Base-by-base conservation (phyloP, 2,329 filamentous ascomycete genomes). In the Chaetoscypha palmicola region DNA sequence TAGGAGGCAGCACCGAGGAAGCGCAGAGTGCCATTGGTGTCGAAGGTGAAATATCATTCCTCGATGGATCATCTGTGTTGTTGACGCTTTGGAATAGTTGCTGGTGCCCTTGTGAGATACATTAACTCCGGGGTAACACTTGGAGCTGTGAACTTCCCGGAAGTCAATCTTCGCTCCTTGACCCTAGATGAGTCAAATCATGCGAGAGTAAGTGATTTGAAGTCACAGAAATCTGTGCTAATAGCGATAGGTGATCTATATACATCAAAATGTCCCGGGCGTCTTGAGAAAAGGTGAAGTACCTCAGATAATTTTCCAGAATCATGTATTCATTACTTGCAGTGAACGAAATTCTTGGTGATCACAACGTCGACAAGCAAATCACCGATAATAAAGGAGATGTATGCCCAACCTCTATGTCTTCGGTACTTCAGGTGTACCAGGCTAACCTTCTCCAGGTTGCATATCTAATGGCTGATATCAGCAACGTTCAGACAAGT, bases 311-410 rank as follows among this genome's bases (percentile, higher is more conserved):
- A n/a, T 9, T 2, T 14, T 12, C 14, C 23, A 10, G 19, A 2
- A 21, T 22, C 20, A 31, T 36, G 38, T 43, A 45, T 49, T 60
- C 48, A 60, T 37, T 23, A 43, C n/a, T n/a, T n/a, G n/a, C 51
- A 82, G 92, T 98, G 54, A 98, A 98, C 72, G 86, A 92, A 60
- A 88, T 97, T 50, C 76, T 98, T 37, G 86, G 85, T 33, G 82
- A 94, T 60, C 90, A 98, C 72, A 98, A 98, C 65, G 90, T 98
- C 57, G 91, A 96, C 70, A 97, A 97, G 74, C 92, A 98, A 69
- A 97, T 94, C 72, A 92, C 87, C 39, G 92, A 97, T 65, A 94
- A 86, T 68, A 84, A 83, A 70, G 91, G 89, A 56, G 91, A 97
- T 63, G 83, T 86, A 68, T 53, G 75, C 56, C 30, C 12, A 7